These are phyloP conservation scores for Chamaecrista fasciculata DNA, from an alignment of 306 rosid species.

Conservation along the genomic window DNA sequence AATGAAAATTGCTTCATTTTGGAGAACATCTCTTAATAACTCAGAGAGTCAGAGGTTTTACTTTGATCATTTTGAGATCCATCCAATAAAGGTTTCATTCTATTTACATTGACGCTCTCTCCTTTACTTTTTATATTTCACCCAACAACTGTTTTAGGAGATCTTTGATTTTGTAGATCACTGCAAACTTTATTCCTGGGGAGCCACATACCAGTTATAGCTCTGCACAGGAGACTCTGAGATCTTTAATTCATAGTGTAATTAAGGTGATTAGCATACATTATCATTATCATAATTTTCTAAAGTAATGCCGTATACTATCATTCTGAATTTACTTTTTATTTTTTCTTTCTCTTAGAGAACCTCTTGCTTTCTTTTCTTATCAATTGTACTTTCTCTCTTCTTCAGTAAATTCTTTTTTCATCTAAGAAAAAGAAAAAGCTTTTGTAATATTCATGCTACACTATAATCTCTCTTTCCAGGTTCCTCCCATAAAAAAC, in stretches of 20 bases:
- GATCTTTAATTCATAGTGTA: constrained; percentile 90
- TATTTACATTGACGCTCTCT: constrained; percentile 13
- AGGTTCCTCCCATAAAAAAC: constrained; percentile 88
- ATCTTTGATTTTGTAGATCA: constrained; percentile 52
- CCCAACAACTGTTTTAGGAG: constrained; percentile 24
- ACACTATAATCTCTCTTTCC: constrained; percentile 25
- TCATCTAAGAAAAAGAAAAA: too few relatives aligned
- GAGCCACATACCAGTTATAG: constrained; percentile 81
- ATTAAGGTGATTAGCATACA: constrained; percentile 55
- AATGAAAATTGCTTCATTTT: constrained; percentile 81
- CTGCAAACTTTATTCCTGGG: constrained; percentile 85
- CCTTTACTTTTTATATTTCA: constrained; percentile 18
- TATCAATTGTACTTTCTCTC: too few relatives aligned
- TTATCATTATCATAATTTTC: background rate
- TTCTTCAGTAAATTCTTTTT: too few relatives aligned
- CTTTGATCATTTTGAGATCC: constrained; percentile 95
- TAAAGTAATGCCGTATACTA: constrained; percentile 5
- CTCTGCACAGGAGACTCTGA: constrained; percentile 85
- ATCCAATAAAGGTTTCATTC: constrained; percentile 79
- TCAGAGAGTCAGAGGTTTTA: constrained; percentile 70
- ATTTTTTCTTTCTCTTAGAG: too few relatives aligned
- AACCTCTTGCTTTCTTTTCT: too few relatives aligned
- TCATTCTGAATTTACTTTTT: too few relatives aligned
- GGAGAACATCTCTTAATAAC: constrained; percentile 83
- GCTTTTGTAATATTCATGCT: constrained; percentile 16